A percentile compares a stretch with the other conserved stretches of the same genome.
phyloP scores from a whole-genome alignment of 1,139 yeast genomes.

The Tardiomyces blankii region DNA sequence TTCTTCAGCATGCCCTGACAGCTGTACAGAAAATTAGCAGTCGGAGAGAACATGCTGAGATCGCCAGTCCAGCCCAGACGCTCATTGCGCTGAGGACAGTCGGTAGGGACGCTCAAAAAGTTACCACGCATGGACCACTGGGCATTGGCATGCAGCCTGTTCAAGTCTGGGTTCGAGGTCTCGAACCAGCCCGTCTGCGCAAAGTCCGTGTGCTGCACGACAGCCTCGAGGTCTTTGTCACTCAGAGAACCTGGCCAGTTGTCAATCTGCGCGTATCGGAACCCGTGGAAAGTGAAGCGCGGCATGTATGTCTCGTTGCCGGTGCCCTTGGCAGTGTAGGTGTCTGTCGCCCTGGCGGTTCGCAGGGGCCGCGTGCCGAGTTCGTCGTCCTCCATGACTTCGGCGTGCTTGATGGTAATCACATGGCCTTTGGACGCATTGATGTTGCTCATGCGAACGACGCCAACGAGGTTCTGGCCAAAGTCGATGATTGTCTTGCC shows the following conservation, averaged over 20 bases:
- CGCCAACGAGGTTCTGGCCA: constrained; percentile 12
- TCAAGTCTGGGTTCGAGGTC: constrained; percentile 8
- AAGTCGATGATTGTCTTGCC: constrained; percentile 12
- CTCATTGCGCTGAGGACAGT: constrained; percentile 16
- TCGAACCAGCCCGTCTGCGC: constrained; percentile 10
- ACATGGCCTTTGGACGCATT: constrained; percentile 9
- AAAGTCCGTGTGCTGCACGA: constrained; percentile 8
- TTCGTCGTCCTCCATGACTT: constrained; percentile 14
- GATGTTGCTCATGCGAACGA: constrained; percentile 5
- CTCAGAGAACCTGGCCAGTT: constrained; percentile 9
- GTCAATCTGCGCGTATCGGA: constrained; percentile 11
- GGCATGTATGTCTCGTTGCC: constrained; percentile 9
- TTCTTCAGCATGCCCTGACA: constrained; percentile 9
- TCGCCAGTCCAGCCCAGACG: constrained; percentile 16
- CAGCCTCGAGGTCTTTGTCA: constrained; percentile 5
- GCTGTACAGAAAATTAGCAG: constrained; percentile 12
- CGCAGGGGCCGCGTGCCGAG: constrained; percentile 11
- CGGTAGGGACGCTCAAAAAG: constrained; percentile 11
- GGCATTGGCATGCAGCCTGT: constrained; percentile 8
- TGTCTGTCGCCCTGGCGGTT: constrained; percentile 11
- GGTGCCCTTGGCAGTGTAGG: constrained; percentile 8
- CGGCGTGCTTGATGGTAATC: constrained; percentile 11
- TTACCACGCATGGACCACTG: constrained; percentile 10
- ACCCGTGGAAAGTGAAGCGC: constrained; percentile 13
- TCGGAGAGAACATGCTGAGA: constrained; percentile 12